Evolutionary conservation across 345 rosid genomes (phyloP), one percentile per base, ranked within the genome.

Genomic region (Ricinus communis): DNA sequence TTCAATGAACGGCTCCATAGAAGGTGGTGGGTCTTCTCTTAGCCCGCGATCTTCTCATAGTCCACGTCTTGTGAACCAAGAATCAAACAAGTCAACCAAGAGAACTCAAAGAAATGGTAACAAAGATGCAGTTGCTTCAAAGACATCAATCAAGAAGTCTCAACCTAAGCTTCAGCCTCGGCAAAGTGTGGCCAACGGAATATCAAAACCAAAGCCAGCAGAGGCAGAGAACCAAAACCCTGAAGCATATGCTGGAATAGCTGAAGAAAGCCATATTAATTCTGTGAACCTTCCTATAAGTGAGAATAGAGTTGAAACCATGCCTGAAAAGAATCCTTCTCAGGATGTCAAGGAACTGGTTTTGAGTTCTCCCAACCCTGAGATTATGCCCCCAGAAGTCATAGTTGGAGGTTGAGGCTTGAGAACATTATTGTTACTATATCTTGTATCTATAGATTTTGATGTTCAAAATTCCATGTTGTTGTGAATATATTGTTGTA

Each of bases 371-470:
- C 40, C 82, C 45, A 87, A 80, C 62, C 65, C 81, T 5, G 94
- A 90, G 76, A 82, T 84, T 30, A 84, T 85, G 81, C 74, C 85
- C 18, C 83, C 55, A 53, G 85, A 82, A 71, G 91, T 93, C 36
- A 65, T 80, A 0, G 98, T 89, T 40, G 94, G 91, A 77, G 90
- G 87, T 46, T 90, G 79, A 83, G 70, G 90, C 87, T 46, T 90
- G 79, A 83, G 70, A 68, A 52, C 45, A 22, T 71, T 67, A 43
- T 72, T 43, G 1, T 43, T 43, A 11, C 12, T 74, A 19, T 15
- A 41, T 14, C 56, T 59, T 70, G 50, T 71, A 71, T 70, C 76
- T 28, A 60, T 74, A 68, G 71, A 41, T 66, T 51, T 46, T 58
- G 27, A 60, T 30, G 45, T 28, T 65, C 50, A 51, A 65, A 62